Base-by-base conservation (phyloP, 805 yeast species). In the Hanseniaspora nectarophila region DNA sequence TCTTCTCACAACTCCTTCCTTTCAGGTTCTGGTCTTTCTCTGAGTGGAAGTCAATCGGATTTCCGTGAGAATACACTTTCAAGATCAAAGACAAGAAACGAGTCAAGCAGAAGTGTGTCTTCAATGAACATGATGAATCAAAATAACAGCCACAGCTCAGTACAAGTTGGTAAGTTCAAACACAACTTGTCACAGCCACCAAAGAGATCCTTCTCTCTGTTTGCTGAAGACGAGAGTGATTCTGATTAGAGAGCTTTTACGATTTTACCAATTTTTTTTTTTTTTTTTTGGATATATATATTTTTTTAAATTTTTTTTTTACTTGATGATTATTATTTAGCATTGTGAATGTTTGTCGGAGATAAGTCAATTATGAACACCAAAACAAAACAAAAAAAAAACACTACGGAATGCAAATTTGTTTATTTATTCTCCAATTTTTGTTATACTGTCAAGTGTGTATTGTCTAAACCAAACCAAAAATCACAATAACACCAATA, bases 161-260 rank as follows among this genome's bases (percentile, higher is more conserved):
- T 13, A 15, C 33, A 15, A 5, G 40, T 10, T 2, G 29, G 39
- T 3, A 43, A 26, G 26, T 43, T 35, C 28, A 43, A 24, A 6
- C 55, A 53, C 24, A 34, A 15, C 5, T 20, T 53, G 31, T 35
- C 18, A 18, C 51, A 51, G 5, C 55, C 55, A 3, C 42, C 50
- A 23, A 53, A 53, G 23, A 53, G 40, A 23, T 38, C 52, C 3
- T 53, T 53, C 37, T 47, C 52, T 2, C 32, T 53, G 6, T 53
- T 26, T 44, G 55, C 39, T 5, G 54, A 54, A 4, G 63, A 58
- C 20, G 33, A 31, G n/a, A 59, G 59, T 16, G 46, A 49, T 13
- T 31, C 38, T 23, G 52, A 49, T 26, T 8, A 26, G 35, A 43
- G 10, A 40, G 34, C 3, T 23, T 4, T 3, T 12, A 21, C 8